Percentiles rank a stretch among this genome's conserved stretches.
Conservation (phyloP, 768 basidiomycete species). For the Holtermanniella nyarrowii region DNA sequence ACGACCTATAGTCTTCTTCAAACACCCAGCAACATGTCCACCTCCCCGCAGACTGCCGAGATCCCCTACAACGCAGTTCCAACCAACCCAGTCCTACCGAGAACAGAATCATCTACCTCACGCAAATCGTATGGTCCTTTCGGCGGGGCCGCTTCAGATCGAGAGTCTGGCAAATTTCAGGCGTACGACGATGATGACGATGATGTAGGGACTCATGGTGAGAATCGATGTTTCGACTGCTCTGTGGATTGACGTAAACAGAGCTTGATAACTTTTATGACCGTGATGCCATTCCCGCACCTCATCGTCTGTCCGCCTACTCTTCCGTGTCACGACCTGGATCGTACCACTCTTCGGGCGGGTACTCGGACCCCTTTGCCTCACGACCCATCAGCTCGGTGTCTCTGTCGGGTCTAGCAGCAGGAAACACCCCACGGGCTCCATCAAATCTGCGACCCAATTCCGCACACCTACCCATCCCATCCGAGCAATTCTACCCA, state of each 20-base stretch:
- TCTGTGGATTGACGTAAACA: no score
- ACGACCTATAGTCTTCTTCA: no score
- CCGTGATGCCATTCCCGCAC: slow-evolving; percentile 11
- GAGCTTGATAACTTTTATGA: slow-evolving; percentile 21
- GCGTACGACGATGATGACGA: background rate
- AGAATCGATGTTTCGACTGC: no score
- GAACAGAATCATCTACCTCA: background rate
- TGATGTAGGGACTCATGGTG: background rate
- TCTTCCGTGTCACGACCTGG: background rate
- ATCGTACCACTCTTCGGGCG: background rate
- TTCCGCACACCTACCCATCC: slow-evolving; percentile 19
- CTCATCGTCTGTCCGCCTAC: slow-evolving; percentile 9
- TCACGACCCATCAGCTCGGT: background rate
- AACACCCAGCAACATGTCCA: background rate
- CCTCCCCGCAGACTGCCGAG: background rate
- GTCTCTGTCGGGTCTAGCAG: slow-evolving; percentile 1
- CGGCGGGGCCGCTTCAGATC: background rate
- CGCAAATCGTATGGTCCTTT: background rate
- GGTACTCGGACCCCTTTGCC: slow-evolving; percentile 1
- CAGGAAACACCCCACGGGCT: background rate
- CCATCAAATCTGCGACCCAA: background rate
- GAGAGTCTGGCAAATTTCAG: background rate
- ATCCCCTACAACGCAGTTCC: background rate
- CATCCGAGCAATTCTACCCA: slow-evolving; percentile 23
- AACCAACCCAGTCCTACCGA: background rate